Conservation (phyloP, 345 rosid genomes). For the Rhizophora apiculata region DNA sequence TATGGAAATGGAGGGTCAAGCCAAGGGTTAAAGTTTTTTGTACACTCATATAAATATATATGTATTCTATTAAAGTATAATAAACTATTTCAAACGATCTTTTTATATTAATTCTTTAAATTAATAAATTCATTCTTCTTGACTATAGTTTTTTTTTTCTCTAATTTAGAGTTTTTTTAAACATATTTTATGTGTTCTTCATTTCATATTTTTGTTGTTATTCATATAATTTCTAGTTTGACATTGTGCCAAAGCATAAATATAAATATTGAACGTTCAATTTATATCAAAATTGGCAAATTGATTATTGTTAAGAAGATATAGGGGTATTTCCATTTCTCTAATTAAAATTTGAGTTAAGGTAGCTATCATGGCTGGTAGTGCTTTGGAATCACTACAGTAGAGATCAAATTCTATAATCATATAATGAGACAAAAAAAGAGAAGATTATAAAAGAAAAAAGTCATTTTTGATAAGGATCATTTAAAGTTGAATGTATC, state of each 20-base stretch:
- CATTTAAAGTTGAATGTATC: neutral
- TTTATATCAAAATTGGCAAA: slow-evolving; percentile 33
- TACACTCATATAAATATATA: too few relatives aligned
- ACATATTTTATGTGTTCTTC: too few relatives aligned
- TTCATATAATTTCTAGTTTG: neutral
- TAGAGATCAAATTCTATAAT: slow-evolving; percentile 39
- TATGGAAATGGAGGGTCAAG: too few relatives aligned
- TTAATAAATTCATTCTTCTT: too few relatives aligned
- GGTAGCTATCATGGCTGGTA: neutral
- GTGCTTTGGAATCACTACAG: slow-evolving; percentile 27
- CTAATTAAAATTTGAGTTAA: slow-evolving; percentile 35
- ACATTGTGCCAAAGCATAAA: slow-evolving; percentile 52
- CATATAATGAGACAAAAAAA: slow-evolving; percentile 17
- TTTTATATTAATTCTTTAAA: too few relatives aligned
- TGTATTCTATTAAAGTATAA: too few relatives aligned
- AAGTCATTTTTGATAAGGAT: neutral
- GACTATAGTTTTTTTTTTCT: too few relatives aligned
- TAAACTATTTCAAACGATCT: too few relatives aligned
- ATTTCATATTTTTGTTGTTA: too few relatives aligned
- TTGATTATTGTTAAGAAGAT: slow-evolving; percentile 18
- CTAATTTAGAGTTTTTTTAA: too few relatives aligned
- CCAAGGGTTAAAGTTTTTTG: too few relatives aligned
- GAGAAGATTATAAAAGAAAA: neutral
- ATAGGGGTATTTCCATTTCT: slow-evolving; percentile 39
- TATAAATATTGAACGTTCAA: slow-evolving; percentile 24